Evolutionary conservation across 495 filamentous ascomycete species (phyloP), one percentile per base, ranked within the genome.

Genomic region (Penicillium pancosmium): DNA sequence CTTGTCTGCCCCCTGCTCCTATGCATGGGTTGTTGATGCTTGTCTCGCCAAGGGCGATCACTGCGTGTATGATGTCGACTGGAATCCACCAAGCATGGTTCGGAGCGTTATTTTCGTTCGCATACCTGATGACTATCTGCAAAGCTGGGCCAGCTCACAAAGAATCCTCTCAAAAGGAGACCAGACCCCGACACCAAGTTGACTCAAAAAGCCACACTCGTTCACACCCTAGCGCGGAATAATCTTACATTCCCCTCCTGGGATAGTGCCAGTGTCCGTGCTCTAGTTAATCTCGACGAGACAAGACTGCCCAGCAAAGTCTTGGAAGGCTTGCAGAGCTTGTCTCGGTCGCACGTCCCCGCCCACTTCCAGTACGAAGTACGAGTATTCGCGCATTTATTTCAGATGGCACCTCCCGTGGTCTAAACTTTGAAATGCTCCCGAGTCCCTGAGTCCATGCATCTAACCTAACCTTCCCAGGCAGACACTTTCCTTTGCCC

Each of bases 41-140:
- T 60, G 57, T 60, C 57, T 43, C 35, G 57, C 57, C 57, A 60
- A 60, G 57, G 52, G 18, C 44, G 57, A 60, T 60, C 57, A 27
- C 38, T 49, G 35, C 52, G 48, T 23, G 36, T 33, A 46, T 54
- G 44, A 54, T 49, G 52, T 36, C 51, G 46, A 48, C 49, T 43
- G 51, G 52, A 36, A 54, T 60, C 21, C 33, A 47, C 57, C 18
- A 49, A 54, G 21, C 15, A 49, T 31, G 43, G 16, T 16, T 55
- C 43, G 52, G 33, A 44, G 41, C 41, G 44, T 55, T 43, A 25
- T 46, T 46, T 55, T 38, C 27, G 27, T 31, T 31, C 27, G 27
- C 27, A 31, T 31, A 9, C 27, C 27, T 31, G 6, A 31, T 9
- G 27, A 31, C 27, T 31, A 23, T 31, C 5, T 31, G 8, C 8